Percentiles rank a stretch among this genome's conserved stretches.
Evolutionary conservation across 192 early-diverging fungal species (phyloP).

Genomic region (Chytriomyces sp.): DNA sequence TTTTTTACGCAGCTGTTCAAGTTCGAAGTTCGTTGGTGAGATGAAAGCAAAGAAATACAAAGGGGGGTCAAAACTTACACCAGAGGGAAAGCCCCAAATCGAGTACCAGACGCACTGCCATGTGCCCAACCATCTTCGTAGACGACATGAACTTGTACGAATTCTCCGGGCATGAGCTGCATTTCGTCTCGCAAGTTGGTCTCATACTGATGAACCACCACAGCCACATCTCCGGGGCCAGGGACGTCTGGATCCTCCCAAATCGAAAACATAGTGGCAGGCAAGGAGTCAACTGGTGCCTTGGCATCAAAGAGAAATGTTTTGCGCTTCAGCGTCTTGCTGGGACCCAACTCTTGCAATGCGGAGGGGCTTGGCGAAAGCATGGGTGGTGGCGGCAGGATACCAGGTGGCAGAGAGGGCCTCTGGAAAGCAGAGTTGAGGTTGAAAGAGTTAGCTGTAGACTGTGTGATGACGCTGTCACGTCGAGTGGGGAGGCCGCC

Average conservation of each 20-base stretch:
- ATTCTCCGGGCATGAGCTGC: neutral
- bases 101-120: neutral
- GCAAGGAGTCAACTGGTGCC: too few relatives aligned
- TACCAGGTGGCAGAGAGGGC: neutral
- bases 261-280: too few relatives aligned
- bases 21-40: too few relatives aligned
- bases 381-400: neutral
- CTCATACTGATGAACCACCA: neutral
- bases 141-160: neutral
- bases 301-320: neutral
- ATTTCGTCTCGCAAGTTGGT: neutral
- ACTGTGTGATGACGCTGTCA: neutral
- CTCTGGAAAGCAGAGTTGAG: neutral
- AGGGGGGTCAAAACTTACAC: too few relatives aligned
- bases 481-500: neutral
- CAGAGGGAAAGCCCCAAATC: slow-evolving; percentile 1
- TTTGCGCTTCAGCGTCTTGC: neutral
- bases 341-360: neutral
- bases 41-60: too few relatives aligned
- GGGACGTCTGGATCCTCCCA: neutral
- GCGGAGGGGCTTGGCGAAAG: neutral
- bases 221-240: neutral
- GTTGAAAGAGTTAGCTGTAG: neutral
- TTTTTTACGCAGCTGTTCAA: neutral
- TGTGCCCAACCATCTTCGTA: neutral